These are phyloP conservation scores for Tieghemiomyces parasiticus DNA, from an alignment of 192 early-diverging fungal species.

Conservation along the genomic window DNA sequence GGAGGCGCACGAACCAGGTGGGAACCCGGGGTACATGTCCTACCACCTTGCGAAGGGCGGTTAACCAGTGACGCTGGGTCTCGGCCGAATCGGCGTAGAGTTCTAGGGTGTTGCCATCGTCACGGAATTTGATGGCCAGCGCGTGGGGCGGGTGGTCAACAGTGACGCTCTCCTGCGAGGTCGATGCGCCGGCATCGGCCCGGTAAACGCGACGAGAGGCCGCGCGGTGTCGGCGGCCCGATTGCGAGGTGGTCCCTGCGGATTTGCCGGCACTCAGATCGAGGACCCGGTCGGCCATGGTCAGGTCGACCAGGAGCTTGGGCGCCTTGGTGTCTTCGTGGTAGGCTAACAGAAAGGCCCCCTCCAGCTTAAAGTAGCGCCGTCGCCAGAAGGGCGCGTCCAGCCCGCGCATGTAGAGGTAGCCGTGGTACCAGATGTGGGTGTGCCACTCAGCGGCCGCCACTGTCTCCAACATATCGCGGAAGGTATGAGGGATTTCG, in stretches of 20 bases:
- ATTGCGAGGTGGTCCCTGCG: too few relatives aligned
- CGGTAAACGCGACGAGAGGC: too few relatives aligned
- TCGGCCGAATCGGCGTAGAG: constrained; percentile 11
- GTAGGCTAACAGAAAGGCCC: constrained; percentile 32
- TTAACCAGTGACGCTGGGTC: neutral
- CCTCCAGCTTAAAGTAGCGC: constrained; percentile 30
- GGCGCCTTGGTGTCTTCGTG: constrained; percentile 31
- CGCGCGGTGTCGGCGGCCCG: too few relatives aligned
- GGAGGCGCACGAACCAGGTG: constrained; percentile 10
- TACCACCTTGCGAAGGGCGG: neutral
- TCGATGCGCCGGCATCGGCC: too few relatives aligned
- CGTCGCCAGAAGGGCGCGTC: constrained; percentile 37
- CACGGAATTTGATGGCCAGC: constrained; percentile 1
- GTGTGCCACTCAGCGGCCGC: constrained; percentile 33
- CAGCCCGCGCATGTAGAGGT: constrained; percentile 32
- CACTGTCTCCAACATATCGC: constrained; percentile 31
- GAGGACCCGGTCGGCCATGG: constrained; percentile 25
- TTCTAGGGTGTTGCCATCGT: constrained; percentile 4
- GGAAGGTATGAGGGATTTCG: constrained; percentile 28
- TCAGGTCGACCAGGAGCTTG: constrained; percentile 29
- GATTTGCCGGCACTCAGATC: too few relatives aligned
- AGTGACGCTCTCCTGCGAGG: too few relatives aligned
- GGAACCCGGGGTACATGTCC: constrained; percentile 9
- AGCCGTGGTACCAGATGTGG: constrained; percentile 30
- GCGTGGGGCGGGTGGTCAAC: constrained; percentile 1